Evolutionary conservation across 345 rosid genomes (phyloP).

Genomic region (Combretum micranthum): DNA sequence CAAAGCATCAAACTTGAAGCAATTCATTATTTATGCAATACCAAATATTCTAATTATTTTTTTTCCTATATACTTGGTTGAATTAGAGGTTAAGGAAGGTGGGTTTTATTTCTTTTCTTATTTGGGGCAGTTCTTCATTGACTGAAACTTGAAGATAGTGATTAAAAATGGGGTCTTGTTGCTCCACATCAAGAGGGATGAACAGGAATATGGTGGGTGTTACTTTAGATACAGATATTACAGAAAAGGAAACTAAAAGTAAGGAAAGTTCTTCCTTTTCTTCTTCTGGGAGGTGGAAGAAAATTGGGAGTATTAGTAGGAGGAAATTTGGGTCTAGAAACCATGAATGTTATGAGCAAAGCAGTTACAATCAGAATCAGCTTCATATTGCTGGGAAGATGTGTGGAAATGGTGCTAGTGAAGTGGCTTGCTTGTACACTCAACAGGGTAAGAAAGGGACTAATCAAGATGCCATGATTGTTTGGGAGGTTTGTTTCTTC

Average conservation of each 20-base stretch:
- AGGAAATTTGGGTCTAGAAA: slow-evolving; percentile 19
- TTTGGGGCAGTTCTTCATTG: no score
- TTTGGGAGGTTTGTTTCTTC: slow-evolving; percentile 67
- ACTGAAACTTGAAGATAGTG: no score
- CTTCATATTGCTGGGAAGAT: slow-evolving; percentile 47
- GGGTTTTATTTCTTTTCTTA: no score
- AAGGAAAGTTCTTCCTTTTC: slow-evolving; percentile 15
- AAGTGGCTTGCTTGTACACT: slow-evolving; percentile 67
- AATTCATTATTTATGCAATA: no score
- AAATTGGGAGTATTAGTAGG: slow-evolving; percentile 23
- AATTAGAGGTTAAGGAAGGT: no score
- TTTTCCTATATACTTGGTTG: no score
- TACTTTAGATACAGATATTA: slow-evolving; percentile 21
- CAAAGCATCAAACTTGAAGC: no score
- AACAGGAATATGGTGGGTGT: slow-evolving; percentile 19
- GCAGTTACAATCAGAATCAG: slow-evolving; percentile 17
- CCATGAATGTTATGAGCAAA: slow-evolving; percentile 13
- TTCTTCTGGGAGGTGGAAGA: slow-evolving; percentile 46
- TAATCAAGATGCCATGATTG: slow-evolving; percentile 95
- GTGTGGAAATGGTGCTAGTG: slow-evolving; percentile 51
- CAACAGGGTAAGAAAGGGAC: slow-evolving; percentile 98
- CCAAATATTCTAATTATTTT: no score
- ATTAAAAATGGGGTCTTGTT: slow-evolving; percentile 62
- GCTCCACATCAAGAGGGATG: slow-evolving; percentile 34
- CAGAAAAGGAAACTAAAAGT: slow-evolving; percentile 3